Evolutionary conservation across 1,139 yeast genomes (phyloP).

Genomic region (Wickerhamiella infanticola): DNA sequence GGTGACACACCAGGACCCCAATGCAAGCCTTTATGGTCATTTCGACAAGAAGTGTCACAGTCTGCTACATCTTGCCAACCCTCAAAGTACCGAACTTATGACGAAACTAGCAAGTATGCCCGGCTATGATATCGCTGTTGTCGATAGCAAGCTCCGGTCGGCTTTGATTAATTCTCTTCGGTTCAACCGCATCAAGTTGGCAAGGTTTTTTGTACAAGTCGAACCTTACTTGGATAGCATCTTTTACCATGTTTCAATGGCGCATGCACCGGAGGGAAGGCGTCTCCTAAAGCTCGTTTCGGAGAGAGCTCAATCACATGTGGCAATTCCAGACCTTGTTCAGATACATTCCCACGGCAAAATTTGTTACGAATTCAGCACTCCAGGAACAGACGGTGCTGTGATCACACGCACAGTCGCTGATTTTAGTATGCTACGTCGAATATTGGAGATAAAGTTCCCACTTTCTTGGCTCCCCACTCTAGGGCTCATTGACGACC

Average conservation of each 20-base stretch:
- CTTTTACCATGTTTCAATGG: background rate
- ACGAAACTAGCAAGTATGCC: conserved; percentile 29
- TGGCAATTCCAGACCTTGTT: background rate
- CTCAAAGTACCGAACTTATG: conserved; percentile 21
- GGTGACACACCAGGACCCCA: conserved; percentile 7
- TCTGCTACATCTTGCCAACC: conserved; percentile 50
- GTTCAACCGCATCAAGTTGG: conserved; percentile 19
- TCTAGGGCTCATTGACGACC: conserved; percentile 2
- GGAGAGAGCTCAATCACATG: background rate
- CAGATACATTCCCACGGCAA: background rate
- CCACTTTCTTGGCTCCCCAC: conserved; percentile 12
- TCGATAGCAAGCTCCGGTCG: conserved; percentile 44
- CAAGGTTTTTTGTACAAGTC: background rate
- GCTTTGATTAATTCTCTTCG: conserved; percentile 62
- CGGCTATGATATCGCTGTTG: conserved; percentile 43
- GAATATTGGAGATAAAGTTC: conserved; percentile 1
- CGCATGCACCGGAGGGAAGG: background rate
- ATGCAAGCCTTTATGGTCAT: conserved; percentile 33
- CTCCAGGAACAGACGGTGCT: conserved; percentile 3
- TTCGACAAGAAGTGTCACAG: conserved; percentile 62
- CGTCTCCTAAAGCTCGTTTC: background rate
- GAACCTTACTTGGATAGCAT: background rate
- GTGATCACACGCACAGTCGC: conserved; percentile 7
- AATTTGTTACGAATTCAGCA: background rate
- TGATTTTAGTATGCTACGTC: conserved; percentile 4